Percentiles rank a stretch among this genome's conserved stretches.
Conservation (phyloP, 2,329 filamentous ascomycete genomes). For the Aspergillus fumigatus region DNA sequence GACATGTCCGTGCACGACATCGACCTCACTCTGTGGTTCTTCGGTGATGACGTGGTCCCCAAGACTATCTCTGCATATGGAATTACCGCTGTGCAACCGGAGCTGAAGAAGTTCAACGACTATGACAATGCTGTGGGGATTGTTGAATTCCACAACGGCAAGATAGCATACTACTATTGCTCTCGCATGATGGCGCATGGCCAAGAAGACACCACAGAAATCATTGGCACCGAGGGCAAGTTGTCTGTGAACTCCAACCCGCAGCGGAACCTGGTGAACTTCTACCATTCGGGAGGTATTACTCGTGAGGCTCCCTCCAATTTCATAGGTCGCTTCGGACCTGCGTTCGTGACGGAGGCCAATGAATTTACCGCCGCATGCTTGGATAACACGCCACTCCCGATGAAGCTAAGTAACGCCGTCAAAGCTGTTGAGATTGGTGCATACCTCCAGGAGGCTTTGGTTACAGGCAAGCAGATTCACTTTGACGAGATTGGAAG, state of each 20-base stretch:
- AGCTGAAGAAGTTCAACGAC: conserved; percentile 54
- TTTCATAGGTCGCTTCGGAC: conserved; percentile 62
- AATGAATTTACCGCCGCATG: conserved; percentile 60
- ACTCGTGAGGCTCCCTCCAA: conserved; percentile 56
- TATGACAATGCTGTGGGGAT: conserved; percentile 61
- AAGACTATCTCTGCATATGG: conserved; percentile 55
- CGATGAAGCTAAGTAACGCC: conserved; percentile 54
- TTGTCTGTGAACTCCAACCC: conserved; percentile 51
- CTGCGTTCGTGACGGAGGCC: conserved; percentile 61
- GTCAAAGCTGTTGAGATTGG: conserved; percentile 58
- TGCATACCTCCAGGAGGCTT: conserved; percentile 53
- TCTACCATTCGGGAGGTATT: conserved; percentile 52
- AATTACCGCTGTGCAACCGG: conserved; percentile 57
- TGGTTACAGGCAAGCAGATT: conserved; percentile 54
- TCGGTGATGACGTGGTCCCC: conserved; percentile 50
- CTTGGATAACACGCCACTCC: conserved; percentile 52
- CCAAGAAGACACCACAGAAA: conserved; percentile 63
- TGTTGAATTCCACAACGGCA: conserved; percentile 61
- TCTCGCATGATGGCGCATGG: conserved; percentile 65
- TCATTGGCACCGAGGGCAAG: conserved; percentile 64
- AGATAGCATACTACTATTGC: conserved; percentile 61
- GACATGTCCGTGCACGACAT: conserved; percentile 70
- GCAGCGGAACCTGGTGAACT: conserved; percentile 55
- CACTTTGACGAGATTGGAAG: conserved; percentile 54
- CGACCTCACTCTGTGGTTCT: conserved; percentile 61